These are phyloP conservation scores for Blepharisma japonicum DNA, from an alignment of 73 alveolate genomes.

Conservation along the genomic window DNA sequence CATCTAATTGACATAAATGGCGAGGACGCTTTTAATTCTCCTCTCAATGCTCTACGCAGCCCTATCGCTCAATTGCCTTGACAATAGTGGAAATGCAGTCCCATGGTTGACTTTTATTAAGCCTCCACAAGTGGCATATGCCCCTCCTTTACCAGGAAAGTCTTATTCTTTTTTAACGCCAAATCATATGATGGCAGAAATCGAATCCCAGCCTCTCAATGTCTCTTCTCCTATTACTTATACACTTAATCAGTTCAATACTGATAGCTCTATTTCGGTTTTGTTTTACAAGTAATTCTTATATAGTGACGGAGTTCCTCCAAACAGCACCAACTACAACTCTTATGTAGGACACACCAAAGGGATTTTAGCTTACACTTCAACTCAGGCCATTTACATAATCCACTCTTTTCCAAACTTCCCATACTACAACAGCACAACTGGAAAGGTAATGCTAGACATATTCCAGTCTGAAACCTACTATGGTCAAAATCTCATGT, in stretches of 20 bases:
- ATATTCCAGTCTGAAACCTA: neutral
- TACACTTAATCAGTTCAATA: neutral
- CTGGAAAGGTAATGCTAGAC: neutral
- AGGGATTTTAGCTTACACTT: neutral
- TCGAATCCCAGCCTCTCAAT: neutral
- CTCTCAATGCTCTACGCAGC: neutral
- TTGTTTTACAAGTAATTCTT: neutral
- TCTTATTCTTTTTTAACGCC: neutral
- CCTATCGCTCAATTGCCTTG: neutral
- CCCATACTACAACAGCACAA: neutral
- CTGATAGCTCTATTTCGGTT: neutral
- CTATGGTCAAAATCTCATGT: neutral
- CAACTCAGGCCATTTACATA: neutral
- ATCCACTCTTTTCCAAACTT: neutral
- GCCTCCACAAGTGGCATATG: neutral
- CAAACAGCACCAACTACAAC: neutral
- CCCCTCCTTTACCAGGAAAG: constrained; percentile 2
- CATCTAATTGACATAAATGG: too few relatives aligned
- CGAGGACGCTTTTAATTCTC: too few relatives aligned
- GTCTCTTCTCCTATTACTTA: neutral
- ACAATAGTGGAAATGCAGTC: neutral
- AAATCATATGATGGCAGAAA: neutral
- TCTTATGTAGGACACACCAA: neutral
- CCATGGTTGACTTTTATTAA: neutral
- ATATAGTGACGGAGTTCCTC: neutral